Percentiles rank a stretch among this genome's conserved stretches.
These are phyloP conservation scores for Hymenoscyphus scutula DNA, from an alignment of 2,329 filamentous ascomycete species.

Conservation along the genomic window DNA sequence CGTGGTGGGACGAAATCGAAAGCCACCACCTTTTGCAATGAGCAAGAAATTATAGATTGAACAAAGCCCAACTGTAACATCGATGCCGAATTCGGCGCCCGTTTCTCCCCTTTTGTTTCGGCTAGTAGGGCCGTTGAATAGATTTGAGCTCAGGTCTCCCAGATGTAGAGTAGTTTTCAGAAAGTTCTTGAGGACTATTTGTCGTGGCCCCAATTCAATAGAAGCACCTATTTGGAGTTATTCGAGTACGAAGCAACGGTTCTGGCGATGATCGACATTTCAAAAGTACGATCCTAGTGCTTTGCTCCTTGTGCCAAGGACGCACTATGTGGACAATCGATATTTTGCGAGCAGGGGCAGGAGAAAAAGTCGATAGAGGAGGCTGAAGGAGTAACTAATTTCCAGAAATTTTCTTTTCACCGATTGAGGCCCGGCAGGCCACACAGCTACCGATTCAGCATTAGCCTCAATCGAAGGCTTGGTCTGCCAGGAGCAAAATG, in stretches of 20 bases:
- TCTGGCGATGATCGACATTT: neutral
- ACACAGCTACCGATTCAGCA: neutral
- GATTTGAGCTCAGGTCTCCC: neutral
- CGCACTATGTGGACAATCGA: neutral
- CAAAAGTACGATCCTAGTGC: neutral
- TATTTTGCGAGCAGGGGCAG: neutral
- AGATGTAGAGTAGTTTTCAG: neutral
- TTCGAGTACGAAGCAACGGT: neutral
- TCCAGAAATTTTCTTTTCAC: neutral
- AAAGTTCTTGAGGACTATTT: neutral
- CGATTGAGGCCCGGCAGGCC: neutral
- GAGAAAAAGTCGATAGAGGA: neutral
- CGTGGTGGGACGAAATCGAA: neutral
- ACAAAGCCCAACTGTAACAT: neutral
- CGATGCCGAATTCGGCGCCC: neutral
- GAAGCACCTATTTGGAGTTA: neutral
- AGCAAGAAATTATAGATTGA: neutral
- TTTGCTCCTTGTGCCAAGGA: neutral
- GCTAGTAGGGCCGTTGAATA: conserved; percentile 11
- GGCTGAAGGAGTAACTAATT: neutral
- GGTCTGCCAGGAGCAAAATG: neutral
- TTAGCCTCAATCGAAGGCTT: conserved; percentile 6
- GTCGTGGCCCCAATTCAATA: neutral
- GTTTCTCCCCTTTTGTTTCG: neutral
- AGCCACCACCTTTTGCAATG: neutral